Percentiles rank a stretch among this genome's conserved stretches.
phyloP scores from a whole-genome alignment of 495 filamentous ascomycete species.

The Polyplosphaeria fusca region DNA sequence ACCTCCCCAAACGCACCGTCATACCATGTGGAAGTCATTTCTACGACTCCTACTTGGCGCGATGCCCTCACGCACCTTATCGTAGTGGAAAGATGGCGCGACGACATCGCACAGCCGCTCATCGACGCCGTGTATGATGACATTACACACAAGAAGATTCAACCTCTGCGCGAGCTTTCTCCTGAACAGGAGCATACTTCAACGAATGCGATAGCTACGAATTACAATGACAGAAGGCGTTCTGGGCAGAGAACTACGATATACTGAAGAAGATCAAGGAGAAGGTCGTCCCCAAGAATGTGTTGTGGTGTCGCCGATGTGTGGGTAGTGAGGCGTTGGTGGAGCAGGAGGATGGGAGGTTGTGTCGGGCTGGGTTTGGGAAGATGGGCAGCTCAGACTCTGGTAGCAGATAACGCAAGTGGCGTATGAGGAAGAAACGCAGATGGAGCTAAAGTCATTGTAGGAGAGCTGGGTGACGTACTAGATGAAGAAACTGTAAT shows the following conservation, averaged over 20 bases:
- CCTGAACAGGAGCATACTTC: conserved; percentile 34
- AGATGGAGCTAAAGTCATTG: too few relatives aligned
- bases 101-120: not conserved
- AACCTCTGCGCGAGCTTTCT: conserved; percentile 18
- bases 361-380: conserved; percentile 7
- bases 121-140: conserved; percentile 22
- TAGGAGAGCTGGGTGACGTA: too few relatives aligned
- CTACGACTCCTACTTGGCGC: conserved; percentile 32
- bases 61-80: conserved; percentile 25
- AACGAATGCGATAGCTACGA: conserved; percentile 30
- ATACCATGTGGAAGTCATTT: conserved; percentile 16
- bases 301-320: conserved; percentile 25
- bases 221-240: conserved; percentile 25
- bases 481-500: too few relatives aligned
- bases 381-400: too few relatives aligned
- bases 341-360: conserved; percentile 18
- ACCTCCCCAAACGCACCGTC: not conserved
- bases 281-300: conserved; percentile 19
- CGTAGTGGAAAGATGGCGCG: conserved; percentile 12
- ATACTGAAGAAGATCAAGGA: conserved; percentile 14
- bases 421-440: too few relatives aligned
- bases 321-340: conserved; percentile 28
- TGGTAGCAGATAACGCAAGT: too few relatives aligned
- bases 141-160: conserved; percentile 26
- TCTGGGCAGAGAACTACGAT: conserved; percentile 16